Percentiles rank a stretch among this genome's conserved stretches.
Evolutionary conservation across 2,329 filamentous ascomycete genomes (phyloP).

Genomic region (Epichloe festucae): DNA sequence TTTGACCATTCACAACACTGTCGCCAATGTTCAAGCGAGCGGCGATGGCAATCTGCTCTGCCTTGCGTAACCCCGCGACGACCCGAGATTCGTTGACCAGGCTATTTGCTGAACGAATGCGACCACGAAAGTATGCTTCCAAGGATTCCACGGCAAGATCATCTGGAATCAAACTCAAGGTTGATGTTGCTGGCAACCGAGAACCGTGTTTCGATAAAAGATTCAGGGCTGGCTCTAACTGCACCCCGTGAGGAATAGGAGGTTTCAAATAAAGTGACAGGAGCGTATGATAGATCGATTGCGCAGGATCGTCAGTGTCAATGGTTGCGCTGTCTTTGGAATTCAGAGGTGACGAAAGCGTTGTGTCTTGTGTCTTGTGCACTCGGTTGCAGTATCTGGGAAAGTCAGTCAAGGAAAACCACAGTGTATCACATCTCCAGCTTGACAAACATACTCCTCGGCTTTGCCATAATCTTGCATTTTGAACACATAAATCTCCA

Average conservation of each 20-base stretch:
- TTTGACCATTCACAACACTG: constrained; percentile 36
- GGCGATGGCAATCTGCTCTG: constrained; percentile 67
- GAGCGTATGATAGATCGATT: constrained; percentile 84
- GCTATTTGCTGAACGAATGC: constrained; percentile 76
- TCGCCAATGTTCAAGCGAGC: constrained; percentile 62
- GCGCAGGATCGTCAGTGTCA: constrained; percentile 37
- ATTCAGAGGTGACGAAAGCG: constrained; percentile 21
- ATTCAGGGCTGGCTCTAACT: constrained; percentile 67
- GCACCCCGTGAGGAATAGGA: constrained; percentile 55
- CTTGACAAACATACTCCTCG: constrained; percentile 57
- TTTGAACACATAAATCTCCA: constrained; percentile 97
- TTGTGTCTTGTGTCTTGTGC: constrained; percentile 47
- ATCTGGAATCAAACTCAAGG: constrained; percentile 73
- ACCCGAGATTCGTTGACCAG: constrained; percentile 71
- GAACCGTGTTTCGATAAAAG: constrained; percentile 89
- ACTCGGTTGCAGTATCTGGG: constrained; percentile 76
- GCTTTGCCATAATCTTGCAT: constrained; percentile 77
- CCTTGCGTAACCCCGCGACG: constrained; percentile 61
- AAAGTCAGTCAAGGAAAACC: constrained; percentile 10
- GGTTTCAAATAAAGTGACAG: constrained; percentile 82
- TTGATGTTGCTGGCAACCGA: constrained; percentile 75
- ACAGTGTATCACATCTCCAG: neutral
- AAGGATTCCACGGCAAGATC: constrained; percentile 65
- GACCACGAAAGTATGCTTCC: constrained; percentile 80
- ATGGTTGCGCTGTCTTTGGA: constrained; percentile 20